Evolutionary conservation across 768 basidiomycete species (phyloP), one percentile per base, ranked within the genome.

Genomic region (Termitomyces sp.): DNA sequence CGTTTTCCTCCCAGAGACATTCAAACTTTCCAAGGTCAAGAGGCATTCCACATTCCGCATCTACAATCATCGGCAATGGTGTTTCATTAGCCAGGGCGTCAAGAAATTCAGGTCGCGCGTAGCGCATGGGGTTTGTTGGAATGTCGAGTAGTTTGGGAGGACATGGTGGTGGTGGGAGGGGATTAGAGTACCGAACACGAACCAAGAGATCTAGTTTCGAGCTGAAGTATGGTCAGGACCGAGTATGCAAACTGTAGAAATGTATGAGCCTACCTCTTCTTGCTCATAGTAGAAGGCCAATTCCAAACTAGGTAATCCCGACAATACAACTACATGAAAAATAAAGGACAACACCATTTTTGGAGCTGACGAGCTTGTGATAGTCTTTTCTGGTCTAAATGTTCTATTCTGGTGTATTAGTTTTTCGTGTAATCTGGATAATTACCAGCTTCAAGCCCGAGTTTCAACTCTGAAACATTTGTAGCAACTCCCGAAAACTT

Each of bases 41-140:
- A 0, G 96, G 95, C 95, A 99, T 96, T 0, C 97, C 97, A 66
- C 89, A 89, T 72, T 99, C 97, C 0, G 92, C 93, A 67, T 99
- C 97, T 1, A 98, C 89, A 65, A 98, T 89, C 93, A 98, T 95
- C 0, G 97, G 96, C 20, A 97, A 72, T 0, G 91, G 89, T 11
- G 87, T 85, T 52, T 93, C 92, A 57, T 87, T 86, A 0, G 91
- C 89, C 42, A 97, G 77, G 6, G 87, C 82, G 63, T 91, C 85
- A 40, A 96, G 82, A 66, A 94, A 96, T 67, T 91, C 91, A 6
- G 93, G 90, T 20, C 85, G 84, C 15, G 93, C 89, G 72, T 97
- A 94, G 48, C 96, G 91, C 71, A 84, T 82, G 5, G 94, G 89
- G 70, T 91, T 84, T 38, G 96, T 97, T n/a, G 91, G 87, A 58